Evolutionary conservation across 805 yeast genomes (phyloP).

Genomic region (Ogataea ramenticola): DNA sequence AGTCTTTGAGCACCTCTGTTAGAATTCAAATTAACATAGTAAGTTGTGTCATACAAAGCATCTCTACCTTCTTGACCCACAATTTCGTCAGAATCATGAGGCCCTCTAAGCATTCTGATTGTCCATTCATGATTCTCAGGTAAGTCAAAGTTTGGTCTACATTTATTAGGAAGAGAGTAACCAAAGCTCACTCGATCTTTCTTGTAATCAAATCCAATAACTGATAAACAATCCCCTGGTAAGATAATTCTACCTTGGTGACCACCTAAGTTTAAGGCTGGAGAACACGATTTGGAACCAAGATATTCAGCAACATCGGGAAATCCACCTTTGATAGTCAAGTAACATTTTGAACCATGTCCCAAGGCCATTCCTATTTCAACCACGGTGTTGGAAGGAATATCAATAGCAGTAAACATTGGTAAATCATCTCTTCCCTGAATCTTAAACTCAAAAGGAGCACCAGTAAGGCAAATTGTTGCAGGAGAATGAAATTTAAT

Average conservation of each 20-base stretch:
- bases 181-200: conserved; percentile 68
- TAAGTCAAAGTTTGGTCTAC: conserved; percentile 48
- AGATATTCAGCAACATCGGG: conserved; percentile 83
- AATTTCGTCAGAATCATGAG: conserved; percentile 96
- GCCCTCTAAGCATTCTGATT: conserved; percentile 93
- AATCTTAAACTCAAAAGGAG: conserved; percentile 57
- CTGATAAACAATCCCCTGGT: conserved; percentile 85
- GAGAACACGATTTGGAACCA: conserved; percentile 93
- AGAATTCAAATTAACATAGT: conserved; percentile 97
- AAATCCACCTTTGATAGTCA: conserved; percentile 87
- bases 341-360: conserved; percentile 78
- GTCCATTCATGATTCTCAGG: conserved; percentile 57
- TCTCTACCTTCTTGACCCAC: conserved; percentile 67
- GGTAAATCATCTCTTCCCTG: conserved; percentile 43
- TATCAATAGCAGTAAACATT: conserved; percentile 67
- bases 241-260: conserved; percentile 87
- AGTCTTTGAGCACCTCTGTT: conserved; percentile 94
- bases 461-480: conserved; percentile 85
- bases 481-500: conserved; percentile 76
- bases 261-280: conserved; percentile 90
- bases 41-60: conserved; percentile 66
- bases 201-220: conserved; percentile 62
- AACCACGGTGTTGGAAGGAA: conserved; percentile 70
- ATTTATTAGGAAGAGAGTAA: conserved; percentile 52
- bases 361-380: conserved; percentile 67